phyloP scores from a whole-genome alignment of 257 asterid genomes.

The Solanum pimpinellifolium region DNA sequence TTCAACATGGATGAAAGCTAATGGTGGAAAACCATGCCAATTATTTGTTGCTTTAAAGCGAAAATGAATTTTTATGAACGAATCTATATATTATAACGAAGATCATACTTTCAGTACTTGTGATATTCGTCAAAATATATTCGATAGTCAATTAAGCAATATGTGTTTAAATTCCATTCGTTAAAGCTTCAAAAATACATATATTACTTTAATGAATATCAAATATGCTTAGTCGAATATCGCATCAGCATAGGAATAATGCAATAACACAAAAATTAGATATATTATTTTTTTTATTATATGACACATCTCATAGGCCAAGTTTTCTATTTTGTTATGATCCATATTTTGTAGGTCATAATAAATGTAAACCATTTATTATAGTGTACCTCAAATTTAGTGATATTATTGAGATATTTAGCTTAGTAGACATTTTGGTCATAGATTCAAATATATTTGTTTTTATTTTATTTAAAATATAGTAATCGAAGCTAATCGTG shows the following conservation, averaged over 20 bases:
- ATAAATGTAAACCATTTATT: no score
- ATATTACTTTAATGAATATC: neutral
- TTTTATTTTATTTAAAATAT: no score
- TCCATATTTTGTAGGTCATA: neutral
- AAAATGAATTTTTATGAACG: neutral
- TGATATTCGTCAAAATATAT: no score
- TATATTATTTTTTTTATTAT: no score
- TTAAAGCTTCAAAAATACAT: no score
- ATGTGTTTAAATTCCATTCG: rapidly evolving
- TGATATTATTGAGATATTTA: neutral
- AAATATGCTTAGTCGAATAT: neutral
- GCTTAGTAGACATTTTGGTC: neutral
- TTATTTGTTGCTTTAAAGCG: conserved; percentile 19
- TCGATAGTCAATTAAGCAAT: neutral
- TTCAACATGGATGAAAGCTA: neutral
- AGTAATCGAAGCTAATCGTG: no score
- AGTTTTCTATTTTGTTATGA: neutral
- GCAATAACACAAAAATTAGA: neutral
- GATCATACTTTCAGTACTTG: no score
- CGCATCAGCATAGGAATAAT: rapidly evolving
- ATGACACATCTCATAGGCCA: neutral
- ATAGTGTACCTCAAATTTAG: neutral
- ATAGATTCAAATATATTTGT: neutral
- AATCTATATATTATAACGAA: neutral
- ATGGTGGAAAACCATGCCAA: neutral